phyloP scores from a whole-genome alignment of 2,329 filamentous ascomycete species.

The Aspergillus caelatus region DNA sequence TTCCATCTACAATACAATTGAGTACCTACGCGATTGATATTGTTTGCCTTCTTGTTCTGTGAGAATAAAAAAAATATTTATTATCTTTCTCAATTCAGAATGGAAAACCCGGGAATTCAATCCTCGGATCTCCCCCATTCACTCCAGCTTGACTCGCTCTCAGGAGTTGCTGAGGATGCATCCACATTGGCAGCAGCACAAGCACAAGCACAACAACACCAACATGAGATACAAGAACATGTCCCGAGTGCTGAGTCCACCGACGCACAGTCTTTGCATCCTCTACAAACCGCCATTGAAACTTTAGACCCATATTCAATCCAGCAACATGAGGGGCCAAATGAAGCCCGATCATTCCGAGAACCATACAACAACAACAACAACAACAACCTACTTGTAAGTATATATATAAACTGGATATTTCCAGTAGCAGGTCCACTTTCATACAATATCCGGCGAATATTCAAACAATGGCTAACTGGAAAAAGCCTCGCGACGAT shows the following conservation, averaged over 20 bases:
- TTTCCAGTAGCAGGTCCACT: neutral
- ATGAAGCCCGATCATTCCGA: conserved; percentile 17
- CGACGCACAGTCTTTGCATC: conserved; percentile 31
- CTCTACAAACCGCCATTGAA: conserved; percentile 29
- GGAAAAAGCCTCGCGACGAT: conserved; percentile 13
- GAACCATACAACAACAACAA: conserved; percentile 20
- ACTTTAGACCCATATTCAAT: conserved; percentile 22
- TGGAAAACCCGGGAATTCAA: conserved; percentile 28
- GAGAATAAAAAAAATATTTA: neutral
- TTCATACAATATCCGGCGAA: neutral
- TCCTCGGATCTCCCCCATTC: conserved; percentile 24
- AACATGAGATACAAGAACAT: conserved; percentile 20
- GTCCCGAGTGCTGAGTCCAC: conserved; percentile 20
- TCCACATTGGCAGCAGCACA: conserved; percentile 21
- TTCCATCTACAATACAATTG: conserved; percentile 13
- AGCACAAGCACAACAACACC: conserved; percentile 7
- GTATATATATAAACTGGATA: neutral
- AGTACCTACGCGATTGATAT: neutral
- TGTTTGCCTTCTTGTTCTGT: neutral
- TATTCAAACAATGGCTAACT: neutral
- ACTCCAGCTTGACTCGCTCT: conserved; percentile 24
- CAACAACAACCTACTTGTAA: conserved; percentile 17
- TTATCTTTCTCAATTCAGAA: conserved; percentile 12
- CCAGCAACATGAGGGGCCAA: conserved; percentile 16
- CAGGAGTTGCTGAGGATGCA: conserved; percentile 27